Base-by-base conservation (phyloP, 2,329 filamentous ascomycete species). In the Cucurbitaria berberidis region DNA sequence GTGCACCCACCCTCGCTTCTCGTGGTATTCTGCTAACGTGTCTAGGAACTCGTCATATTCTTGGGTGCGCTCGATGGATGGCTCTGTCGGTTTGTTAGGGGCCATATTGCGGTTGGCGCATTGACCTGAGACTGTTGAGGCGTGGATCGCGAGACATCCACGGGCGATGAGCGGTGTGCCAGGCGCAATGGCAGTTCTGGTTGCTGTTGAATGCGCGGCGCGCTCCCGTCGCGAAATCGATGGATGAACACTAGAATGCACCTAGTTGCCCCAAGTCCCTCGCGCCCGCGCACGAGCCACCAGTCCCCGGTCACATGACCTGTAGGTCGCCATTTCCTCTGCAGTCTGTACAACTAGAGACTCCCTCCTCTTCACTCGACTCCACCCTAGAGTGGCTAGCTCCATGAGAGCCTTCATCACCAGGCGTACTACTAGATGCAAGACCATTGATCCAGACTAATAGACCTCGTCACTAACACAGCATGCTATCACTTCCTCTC, bases 21-120 rank as follows among this genome's bases (percentile, higher is more conserved):
- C 82, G 75, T 96, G 91, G 71, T 91, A 96, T 41, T 81, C 85
- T 45, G 81, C 83, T 51, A 96, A 78, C 67, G 88, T 86, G 63
- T 84, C 80, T 69, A 96, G 89, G 74, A 96, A 96, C 38, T 89
- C 86, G 50, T 88, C 84, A 76, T 91, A 91, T 76, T 95, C 90
- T 45, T 84, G 63, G 9, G 77, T 78, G 63, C 69, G 75, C 59
- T 82, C 80, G 62, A 81, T 76, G 51, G 77, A 78, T 55, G 75
- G 68, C 52, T 80, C 80, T 57, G 74, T 64, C 43, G 67, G 74
- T 55, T 63, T 69, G 63, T 63, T 73, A 48, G 79, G 78, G 62
- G 78, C 78, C 76, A 81, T 81, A 57, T 60, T 73, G 64, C 67
- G 60, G 68, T 60, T 72, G 60, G 75, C 77, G 77, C 67, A 55